Evolutionary conservation across 192 early-diverging fungal species (phyloP).

Genomic region (Dispira simplex): DNA sequence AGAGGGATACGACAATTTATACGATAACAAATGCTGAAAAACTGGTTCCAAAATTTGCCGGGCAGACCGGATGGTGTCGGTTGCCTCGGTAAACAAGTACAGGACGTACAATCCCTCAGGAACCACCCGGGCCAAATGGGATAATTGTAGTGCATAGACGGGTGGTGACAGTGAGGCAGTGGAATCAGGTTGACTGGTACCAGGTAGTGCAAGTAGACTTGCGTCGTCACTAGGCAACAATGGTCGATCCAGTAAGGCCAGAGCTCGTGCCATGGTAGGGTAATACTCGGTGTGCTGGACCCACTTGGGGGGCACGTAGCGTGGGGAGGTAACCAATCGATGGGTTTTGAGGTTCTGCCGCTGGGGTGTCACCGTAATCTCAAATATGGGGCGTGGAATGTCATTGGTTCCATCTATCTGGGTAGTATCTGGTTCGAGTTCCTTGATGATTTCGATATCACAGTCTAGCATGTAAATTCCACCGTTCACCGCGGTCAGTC

Average conservation of each 20-base stretch:
- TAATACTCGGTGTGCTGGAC: conserved; percentile 15
- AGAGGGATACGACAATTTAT: not conserved
- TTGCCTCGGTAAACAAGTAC: not conserved
- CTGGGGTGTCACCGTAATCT: too few species aligned
- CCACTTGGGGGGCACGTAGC: conserved; percentile 35
- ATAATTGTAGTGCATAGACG: conserved; percentile 24
- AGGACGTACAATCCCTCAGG: conserved; percentile 16
- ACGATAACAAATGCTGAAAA: not conserved
- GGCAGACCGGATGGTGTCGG: not conserved
- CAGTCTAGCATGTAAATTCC: conserved; percentile 75
- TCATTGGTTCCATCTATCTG: conserved; percentile 23
- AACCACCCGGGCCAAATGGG: conserved; percentile 22
- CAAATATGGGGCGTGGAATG: conserved; percentile 8
- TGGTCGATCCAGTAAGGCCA: conserved; percentile 26
- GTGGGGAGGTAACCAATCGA: conserved; percentile 30
- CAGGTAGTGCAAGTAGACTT: conserved; percentile 18
- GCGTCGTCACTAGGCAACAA: conserved; percentile 23
- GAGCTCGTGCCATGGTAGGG: conserved; percentile 24
- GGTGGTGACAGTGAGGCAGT: conserved; percentile 16
- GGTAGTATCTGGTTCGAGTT: too few species aligned
- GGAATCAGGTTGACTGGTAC: conserved; percentile 4
- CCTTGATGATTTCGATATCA: conserved; percentile 18
- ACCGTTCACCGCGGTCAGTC: conserved; percentile 78
- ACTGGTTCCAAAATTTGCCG: not conserved
- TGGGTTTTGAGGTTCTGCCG: conserved; percentile 14